phyloP scores from a whole-genome alignment of 2,329 filamentous ascomycete species.

The Lachnellula hyalina region DNA sequence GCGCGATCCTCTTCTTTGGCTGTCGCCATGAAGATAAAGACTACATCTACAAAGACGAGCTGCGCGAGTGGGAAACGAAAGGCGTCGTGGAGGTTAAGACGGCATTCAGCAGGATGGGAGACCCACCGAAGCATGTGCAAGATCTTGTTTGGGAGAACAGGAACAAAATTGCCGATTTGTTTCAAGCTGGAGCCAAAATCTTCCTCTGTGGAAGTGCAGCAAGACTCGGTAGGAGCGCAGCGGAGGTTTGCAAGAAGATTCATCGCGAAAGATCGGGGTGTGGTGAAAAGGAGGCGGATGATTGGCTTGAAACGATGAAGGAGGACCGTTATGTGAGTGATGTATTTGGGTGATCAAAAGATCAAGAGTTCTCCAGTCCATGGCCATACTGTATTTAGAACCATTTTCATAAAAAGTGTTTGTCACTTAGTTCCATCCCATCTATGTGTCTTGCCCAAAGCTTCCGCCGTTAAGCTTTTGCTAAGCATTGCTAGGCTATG shows the following conservation, averaged over 20 bases:
- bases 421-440: no score
- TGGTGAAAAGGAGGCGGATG: constrained; percentile 8
- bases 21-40: constrained; percentile 40
- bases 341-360: constrained; percentile 4
- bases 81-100: constrained; percentile 9
- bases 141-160: constrained; percentile 12
- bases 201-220: constrained; percentile 9
- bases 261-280: not conserved
- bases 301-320: constrained; percentile 8
- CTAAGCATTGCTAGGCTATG: no score
- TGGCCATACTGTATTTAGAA: no score
- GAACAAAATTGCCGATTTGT: constrained; percentile 4
- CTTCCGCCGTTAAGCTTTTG: no score
- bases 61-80: constrained; percentile 26
- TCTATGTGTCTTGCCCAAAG: no score
- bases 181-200: constrained; percentile 9
- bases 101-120: not conserved
- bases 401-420: no score
- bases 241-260: constrained; percentile 10
- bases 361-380: no score
- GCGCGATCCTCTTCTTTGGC: constrained; percentile 43
- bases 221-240: constrained; percentile 3
- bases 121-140: constrained; percentile 1
- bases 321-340: constrained; percentile 11
- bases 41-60: constrained; percentile 37